Evolutionary conservation across 768 basidiomycete species (phyloP).

Genomic region (Naganishia antarctica): DNA sequence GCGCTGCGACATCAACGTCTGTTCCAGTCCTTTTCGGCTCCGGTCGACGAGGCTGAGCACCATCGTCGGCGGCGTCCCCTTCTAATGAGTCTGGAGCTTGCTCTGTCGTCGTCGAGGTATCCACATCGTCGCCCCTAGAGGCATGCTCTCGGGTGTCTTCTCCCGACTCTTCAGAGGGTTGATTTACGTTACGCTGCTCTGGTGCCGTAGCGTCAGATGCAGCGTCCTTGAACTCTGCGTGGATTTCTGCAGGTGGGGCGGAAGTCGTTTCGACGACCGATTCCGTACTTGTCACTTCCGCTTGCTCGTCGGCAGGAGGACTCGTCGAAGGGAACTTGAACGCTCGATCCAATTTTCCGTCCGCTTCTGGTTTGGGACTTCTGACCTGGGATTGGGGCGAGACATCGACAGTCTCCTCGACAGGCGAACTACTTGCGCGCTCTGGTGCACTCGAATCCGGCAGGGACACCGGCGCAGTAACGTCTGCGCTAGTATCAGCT

Average conservation of each 20-base stretch:
- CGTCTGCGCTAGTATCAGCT: neutral
- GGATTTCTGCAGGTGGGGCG: too few species aligned
- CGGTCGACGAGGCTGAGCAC: neutral
- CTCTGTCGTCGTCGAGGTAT: too few species aligned
- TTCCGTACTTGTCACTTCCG: neutral
- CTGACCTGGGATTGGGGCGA: slow-evolving; percentile 33
- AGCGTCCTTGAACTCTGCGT: too few species aligned
- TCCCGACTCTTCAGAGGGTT: too few species aligned
- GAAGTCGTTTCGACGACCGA: neutral
- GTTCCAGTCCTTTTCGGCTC: slow-evolving; percentile 3
- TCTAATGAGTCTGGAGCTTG: neutral
- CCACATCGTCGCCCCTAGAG: too few species aligned
- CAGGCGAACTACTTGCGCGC: neutral
- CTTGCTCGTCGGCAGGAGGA: slow-evolving; percentile 4
- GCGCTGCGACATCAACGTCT: slow-evolving; percentile 18
- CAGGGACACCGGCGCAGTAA: neutral
- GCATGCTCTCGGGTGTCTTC: too few species aligned
- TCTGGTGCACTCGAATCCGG: neutral
- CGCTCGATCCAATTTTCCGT: slow-evolving; percentile 45
- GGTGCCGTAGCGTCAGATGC: too few species aligned
- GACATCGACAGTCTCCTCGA: neutral
- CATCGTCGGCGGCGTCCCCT: neutral
- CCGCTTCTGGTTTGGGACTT: slow-evolving; percentile 47
- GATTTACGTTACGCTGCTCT: too few species aligned
- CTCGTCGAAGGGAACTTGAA: slow-evolving; percentile 43